These are phyloP conservation scores for Phytophthora capsici DNA, from an alignment of 352 stramenopile genomes.

Conservation along the genomic window DNA sequence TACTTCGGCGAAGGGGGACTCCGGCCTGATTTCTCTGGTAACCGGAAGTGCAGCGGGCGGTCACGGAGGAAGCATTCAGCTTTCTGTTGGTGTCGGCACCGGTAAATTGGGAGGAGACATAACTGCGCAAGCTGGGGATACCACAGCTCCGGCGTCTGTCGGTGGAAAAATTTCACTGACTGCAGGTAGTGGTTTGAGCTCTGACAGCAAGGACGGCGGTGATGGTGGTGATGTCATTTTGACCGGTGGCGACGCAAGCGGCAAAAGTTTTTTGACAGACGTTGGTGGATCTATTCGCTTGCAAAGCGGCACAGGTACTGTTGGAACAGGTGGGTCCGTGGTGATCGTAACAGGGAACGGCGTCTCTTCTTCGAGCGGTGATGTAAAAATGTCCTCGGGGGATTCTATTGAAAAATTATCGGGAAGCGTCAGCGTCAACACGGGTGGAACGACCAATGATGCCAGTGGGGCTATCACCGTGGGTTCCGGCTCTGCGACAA, in stretches of 20 bases:
- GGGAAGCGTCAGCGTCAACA: conserved; percentile 53
- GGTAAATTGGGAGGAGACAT: conserved; percentile 69
- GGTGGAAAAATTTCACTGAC: conserved; percentile 58
- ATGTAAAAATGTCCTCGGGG: conserved; percentile 60
- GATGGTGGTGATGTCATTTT: conserved; percentile 74
- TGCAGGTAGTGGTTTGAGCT: conserved; percentile 48
- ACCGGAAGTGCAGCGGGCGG: conserved; percentile 72
- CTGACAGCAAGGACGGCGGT: conserved; percentile 64
- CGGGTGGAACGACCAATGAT: conserved; percentile 49
- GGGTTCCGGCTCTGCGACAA: conserved; percentile 44
- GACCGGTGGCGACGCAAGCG: conserved; percentile 63
- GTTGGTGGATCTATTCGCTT: conserved; percentile 58
- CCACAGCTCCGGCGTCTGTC: conserved; percentile 41
- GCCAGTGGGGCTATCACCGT: conserved; percentile 52
- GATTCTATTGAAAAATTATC: conserved; percentile 56
- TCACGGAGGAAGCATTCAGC: conserved; percentile 68
- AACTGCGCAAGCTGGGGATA: conserved; percentile 68
- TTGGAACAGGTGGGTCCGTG: conserved; percentile 63
- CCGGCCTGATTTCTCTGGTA: conserved; percentile 66
- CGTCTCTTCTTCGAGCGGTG: conserved; percentile 65
- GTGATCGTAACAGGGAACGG: conserved; percentile 57
- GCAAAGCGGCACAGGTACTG: conserved; percentile 52
- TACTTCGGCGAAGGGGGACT: conserved; percentile 57
- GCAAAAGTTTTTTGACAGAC: conserved; percentile 48
- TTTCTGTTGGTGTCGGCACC: conserved; percentile 62